Base-by-base conservation (phyloP, 2,329 filamentous ascomycete species). In the Ophiostoma himal-ulmi region DNA sequence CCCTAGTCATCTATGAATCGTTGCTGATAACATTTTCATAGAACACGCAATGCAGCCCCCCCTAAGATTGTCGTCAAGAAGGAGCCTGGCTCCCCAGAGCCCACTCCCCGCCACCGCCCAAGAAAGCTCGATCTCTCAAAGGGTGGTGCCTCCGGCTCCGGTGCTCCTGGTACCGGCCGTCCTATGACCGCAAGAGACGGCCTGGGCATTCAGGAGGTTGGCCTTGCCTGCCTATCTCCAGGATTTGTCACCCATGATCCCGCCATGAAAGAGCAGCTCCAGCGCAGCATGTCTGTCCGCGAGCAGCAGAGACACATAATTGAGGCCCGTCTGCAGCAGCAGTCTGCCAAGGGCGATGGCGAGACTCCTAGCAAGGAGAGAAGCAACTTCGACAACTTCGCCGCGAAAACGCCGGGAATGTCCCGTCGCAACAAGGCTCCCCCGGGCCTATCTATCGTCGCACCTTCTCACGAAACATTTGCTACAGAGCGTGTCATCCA, bases 221-320 rank as follows among this genome's bases (percentile, higher is more conserved):
- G 95, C 71, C 85, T 98, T 70, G 94, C 94, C 60, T 99, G 95
- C 77, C 84, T 99, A 70, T 98, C 95, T 1, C 95, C 95, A 0
- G 95, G 95, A 69, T 98, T 99, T 77, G 89, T 96, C 74, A 98
- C 95, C 20, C 92, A 98, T 76, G 93, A 99, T 79, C 94, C 95
- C n/a, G 87, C 91, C 26, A 96, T 97, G 93, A 90, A 95, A 77
- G 93, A 97, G 80, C 94, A 98, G 80, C 83, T 99, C 69, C 93
- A 98, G 80, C 89, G 94, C 75, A 98, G 95, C 80, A 88, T 97
- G 80, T 93, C 91, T 65, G 94, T 99, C 39, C 86, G 94, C 73
- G 94, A 99, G 75, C 93, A 97, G 78, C 95, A 99, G 80, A 87
- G 94, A 75, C 91, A 93, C 74, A 94, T 99, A 75, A 99, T 99